Evolutionary conservation across 805 yeast species (phyloP).

Genomic region (Kluyveromyces wickerhamii): DNA sequence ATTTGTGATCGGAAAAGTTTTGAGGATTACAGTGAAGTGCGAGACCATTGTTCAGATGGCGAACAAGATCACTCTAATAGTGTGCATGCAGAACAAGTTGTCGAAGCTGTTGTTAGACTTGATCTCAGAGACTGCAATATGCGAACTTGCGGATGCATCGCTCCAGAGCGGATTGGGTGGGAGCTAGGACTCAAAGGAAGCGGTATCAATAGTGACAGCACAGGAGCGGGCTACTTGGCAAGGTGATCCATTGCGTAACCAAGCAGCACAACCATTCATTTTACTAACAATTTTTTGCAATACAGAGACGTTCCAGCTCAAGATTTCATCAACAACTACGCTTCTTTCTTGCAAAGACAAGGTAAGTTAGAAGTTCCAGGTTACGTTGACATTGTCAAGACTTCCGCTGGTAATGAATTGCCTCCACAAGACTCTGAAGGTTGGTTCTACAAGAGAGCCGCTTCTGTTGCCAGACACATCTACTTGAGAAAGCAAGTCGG

Average conservation of each 20-base stretch:
- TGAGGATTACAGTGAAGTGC: not conserved
- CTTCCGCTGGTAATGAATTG: constrained; percentile 96
- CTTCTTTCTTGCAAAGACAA: constrained; percentile 99
- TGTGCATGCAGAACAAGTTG: too few species aligned
- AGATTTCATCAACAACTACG: constrained; percentile 99
- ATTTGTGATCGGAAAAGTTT: not conserved
- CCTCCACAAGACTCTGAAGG: constrained; percentile 99
- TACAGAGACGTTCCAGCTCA: constrained; percentile 99
- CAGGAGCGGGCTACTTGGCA: too few species aligned
- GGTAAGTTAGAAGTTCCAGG: constrained; percentile 99
- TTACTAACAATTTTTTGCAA: constrained; percentile 29
- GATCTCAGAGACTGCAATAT: too few species aligned
- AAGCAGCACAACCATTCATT: too few species aligned
- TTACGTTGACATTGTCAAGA: constrained; percentile 99
- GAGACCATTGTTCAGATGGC: not conserved
- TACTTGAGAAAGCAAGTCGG: constrained; percentile 99
- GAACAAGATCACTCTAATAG: constrained; percentile 2
- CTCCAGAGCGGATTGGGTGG: too few species aligned
- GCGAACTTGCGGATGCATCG: too few species aligned
- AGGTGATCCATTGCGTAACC: too few species aligned
- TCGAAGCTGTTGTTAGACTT: too few species aligned
- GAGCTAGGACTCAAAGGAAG: too few species aligned
- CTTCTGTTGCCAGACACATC: constrained; percentile 99
- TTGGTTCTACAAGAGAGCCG: constrained; percentile 99
- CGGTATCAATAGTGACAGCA: too few species aligned